Percentiles rank a stretch among this genome's conserved stretches.
Evolutionary conservation across 1,139 yeast genomes (phyloP).

Genomic region (Hanseniaspora sp.): DNA sequence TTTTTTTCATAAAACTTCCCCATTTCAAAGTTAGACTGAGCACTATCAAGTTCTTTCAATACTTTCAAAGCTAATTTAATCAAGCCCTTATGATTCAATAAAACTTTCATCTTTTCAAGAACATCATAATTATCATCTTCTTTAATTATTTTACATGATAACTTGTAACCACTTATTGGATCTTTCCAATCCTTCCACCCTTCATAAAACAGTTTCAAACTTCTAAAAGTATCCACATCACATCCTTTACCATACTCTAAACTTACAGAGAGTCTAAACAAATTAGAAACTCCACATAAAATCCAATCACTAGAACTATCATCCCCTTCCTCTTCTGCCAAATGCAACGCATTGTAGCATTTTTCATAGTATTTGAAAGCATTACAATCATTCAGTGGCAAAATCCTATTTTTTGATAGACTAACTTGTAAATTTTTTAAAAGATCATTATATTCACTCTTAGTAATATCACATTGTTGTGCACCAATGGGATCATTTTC

Average conservation of each 20-base stretch:
- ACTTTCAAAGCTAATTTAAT: conserved; percentile 1
- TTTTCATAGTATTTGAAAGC: conserved; percentile 49
- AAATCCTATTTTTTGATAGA: conserved; percentile 31
- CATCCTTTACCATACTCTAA: conserved; percentile 55
- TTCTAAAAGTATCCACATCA: conserved; percentile 29
- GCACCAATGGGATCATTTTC: conserved; percentile 15
- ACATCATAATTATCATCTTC: conserved; percentile 31
- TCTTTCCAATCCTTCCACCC: conserved; percentile 51
- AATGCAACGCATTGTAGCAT: conserved; percentile 47
- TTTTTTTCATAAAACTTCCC: conserved; percentile 44
- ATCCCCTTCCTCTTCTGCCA: conserved; percentile 49
- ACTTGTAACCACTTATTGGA: conserved; percentile 53
- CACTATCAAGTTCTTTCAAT: conserved; percentile 23
- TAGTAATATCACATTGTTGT: conserved; percentile 5
- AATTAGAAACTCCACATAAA: conserved; percentile 9
- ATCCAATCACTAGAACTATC: conserved; percentile 13
- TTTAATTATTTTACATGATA: conserved; percentile 50
- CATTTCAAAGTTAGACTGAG: conserved; percentile 52
- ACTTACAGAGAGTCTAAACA: conserved; percentile 55
- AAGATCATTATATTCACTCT: conserved; percentile 2
- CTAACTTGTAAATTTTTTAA: conserved; percentile 24
- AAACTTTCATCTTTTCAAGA: conserved; percentile 31
- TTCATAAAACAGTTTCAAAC: conserved; percentile 42
- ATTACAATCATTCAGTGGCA: conserved; percentile 44
- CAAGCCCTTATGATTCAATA: conserved; percentile 26